Base-by-base conservation (phyloP, 108 stramenopile genomes). In the Conticribra guillardii region DNA sequence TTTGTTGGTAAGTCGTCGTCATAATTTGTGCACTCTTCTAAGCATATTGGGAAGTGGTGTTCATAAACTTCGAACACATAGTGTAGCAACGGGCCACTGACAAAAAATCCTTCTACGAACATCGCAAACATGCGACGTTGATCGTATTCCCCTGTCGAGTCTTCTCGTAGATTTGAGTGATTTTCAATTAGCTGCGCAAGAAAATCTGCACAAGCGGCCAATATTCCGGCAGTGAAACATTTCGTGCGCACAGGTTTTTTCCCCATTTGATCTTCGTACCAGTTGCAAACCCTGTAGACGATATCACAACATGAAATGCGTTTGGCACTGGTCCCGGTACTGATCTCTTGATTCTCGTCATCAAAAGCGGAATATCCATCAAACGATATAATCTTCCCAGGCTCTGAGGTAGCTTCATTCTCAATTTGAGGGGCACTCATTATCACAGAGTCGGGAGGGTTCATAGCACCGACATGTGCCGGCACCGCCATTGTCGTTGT, bases 41-140 rank as follows among this genome's bases (percentile, higher is more conserved):
- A 33, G 32, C 66, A 67, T 23, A 67, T 67, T 33, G 66, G 66
- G 33, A 32, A 67, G 7, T 55, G 18, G 17, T 56, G 50, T 26
- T 67, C 66, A 46, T 67, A 67, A n/a, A 55, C 26, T 5, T 67
- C 66, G 44, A 55, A 67, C 23, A 45, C 66, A 54, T 52, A 67
- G 52, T 67, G 66, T 29, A 67, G 34, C 22, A 41, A 34, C 11
- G 66, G 66, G n/a, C 66, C 66, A 46, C 66, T 67, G 26, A 67
- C 53, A 28, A 53, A 67, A 18, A 32, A 54, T 5, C 66, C 66
- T 54, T 67, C 66, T 9, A 67, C 52, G 44, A 67, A 67, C 66
- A 67, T 67, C 16, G 66, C 66, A 27, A 67, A 55, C 1, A 55
- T 46, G 27, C 66, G 33, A 11, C 66, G 32, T 15, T 26, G 32